Evolutionary conservation across 257 asterid species (phyloP).

Genomic region (Fraxinus anomala): DNA sequence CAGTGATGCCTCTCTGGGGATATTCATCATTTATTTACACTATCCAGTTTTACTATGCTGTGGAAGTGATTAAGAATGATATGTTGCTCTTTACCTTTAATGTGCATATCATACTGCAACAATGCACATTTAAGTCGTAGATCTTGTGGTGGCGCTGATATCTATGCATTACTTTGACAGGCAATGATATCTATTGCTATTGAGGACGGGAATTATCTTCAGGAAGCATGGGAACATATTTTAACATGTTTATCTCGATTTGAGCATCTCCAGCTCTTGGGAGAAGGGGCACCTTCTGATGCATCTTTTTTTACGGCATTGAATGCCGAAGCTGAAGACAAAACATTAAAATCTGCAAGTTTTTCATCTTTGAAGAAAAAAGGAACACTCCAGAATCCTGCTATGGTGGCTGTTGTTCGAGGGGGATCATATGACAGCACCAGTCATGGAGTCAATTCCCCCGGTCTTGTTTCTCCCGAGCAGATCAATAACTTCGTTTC

Average conservation of each 20-base stretch:
- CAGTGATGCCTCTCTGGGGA: conserved; percentile 16
- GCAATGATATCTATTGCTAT: conserved; percentile 93
- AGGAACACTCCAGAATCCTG: conserved; percentile 90
- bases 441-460: conserved; percentile 60
- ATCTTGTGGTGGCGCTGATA: conserved; percentile 12
- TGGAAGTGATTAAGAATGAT: background rate
- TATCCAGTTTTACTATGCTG: background rate
- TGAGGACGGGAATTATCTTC: conserved; percentile 92
- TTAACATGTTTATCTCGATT: conserved; percentile 96
- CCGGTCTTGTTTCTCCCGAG: conserved; percentile 83
- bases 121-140: conserved; percentile 10
- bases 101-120: background rate
- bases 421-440: conserved; percentile 99
- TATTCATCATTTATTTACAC: conserved; percentile 13
- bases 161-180: conserved; percentile 45
- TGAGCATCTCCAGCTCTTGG: conserved; percentile 96
- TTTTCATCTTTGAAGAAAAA: conserved; percentile 79
- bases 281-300: conserved; percentile 97
- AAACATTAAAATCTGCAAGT: conserved; percentile 42
- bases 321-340: conserved; percentile 67
- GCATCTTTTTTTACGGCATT: conserved; percentile 77
- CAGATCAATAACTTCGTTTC: conserved; percentile 88
- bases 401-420: conserved; percentile 95
- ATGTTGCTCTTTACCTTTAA: background rate
- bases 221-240: conserved; percentile 97